Base-by-base conservation (phyloP, 1,139 yeast genomes). In the Hyphopichia burtonii region DNA sequence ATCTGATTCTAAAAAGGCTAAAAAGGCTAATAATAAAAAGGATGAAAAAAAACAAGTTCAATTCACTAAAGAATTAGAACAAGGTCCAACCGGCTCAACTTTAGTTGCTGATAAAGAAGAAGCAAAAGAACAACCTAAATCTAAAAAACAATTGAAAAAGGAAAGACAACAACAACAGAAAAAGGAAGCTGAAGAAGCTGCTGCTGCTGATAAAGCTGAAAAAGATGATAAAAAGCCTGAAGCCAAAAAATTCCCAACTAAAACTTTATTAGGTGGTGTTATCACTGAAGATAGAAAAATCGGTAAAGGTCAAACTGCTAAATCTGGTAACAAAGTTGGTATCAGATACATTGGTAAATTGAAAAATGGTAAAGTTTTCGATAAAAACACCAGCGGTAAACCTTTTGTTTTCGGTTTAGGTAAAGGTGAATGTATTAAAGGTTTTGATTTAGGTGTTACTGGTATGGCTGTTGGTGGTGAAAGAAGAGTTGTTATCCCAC, bases 381-480 rank as follows among this genome's bases (percentile, higher is more conserved):
- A 93, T 78, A 90, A 93, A 70, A 93, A 93, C 82, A 90, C 97
- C 56, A 79, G 85, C 52, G 99, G 99, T 56, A 91, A 89, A 76
- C 99, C 99, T 59, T 93, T 94, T 67, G 70, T 74, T 50, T 94
- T 93, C 71, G 82, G 80, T 52, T 80, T 93, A 55, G 99, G 99
- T 58, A 88, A 86, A 67, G 99, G 99, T 62, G 98, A 94, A 72
- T 96, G 96, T 60, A 94, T 94, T 76, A 89, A 88, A 70, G 99
- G 98, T 51, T 93, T 96, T 86, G 99, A 93, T 65, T 78, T 91
- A 58, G 99, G 99, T 76, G 95, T 93, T 57, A 89, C 91, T 44
- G 99, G 99, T 65, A 91, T 94, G 98, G 83, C 96, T 48, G 96
- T 89, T 63, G 96, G 96, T 58, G 99, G 99, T 62, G 99, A 94